A percentile compares a stretch with the other conserved stretches of the same genome.
Conservation (phyloP, 2,329 filamentous ascomycete species). For the Ilyonectria destructans region DNA sequence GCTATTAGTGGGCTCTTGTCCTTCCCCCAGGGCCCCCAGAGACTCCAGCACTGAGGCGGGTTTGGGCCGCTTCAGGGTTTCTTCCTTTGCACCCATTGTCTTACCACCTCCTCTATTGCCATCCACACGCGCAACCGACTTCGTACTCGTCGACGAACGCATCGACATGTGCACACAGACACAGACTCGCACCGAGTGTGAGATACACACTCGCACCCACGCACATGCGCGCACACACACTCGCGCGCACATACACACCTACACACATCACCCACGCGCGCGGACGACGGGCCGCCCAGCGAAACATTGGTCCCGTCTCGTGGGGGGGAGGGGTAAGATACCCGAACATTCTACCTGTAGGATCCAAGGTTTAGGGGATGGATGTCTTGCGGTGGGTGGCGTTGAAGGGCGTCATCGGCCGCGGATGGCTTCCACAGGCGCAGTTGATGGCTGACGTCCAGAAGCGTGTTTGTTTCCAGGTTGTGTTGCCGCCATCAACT, state of each 20-base stretch:
- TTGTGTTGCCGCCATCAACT: slow-evolving; percentile 12
- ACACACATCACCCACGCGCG: slow-evolving; percentile 7
- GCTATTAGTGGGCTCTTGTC: slow-evolving; percentile 41
- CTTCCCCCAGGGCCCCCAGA: slow-evolving; percentile 28
- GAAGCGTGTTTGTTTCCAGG: slow-evolving; percentile 15
- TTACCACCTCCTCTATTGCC: slow-evolving; percentile 5
- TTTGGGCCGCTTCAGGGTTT: slow-evolving; percentile 19
- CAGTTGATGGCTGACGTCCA: slow-evolving; percentile 12
- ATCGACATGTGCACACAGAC: slow-evolving; percentile 3
- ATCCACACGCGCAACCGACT: background rate
- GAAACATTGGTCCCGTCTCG: slow-evolving; percentile 42
- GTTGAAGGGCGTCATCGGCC: slow-evolving; percentile 27
- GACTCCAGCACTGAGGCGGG: slow-evolving; percentile 21
- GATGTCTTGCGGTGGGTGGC: slow-evolving; percentile 32
- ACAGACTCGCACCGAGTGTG: slow-evolving; percentile 6
- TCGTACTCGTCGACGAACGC: slow-evolving; percentile 1
- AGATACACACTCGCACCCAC: slow-evolving; percentile 12
- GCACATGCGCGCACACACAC: slow-evolving; percentile 1
- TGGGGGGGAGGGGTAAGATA: slow-evolving; percentile 29
- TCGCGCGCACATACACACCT: slow-evolving; percentile 3
- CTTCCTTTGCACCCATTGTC: slow-evolving; percentile 5
- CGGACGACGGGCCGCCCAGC: slow-evolving; percentile 32
- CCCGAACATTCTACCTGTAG: slow-evolving; percentile 11
- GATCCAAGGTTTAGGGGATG: slow-evolving; percentile 25
- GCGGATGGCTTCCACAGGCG: slow-evolving; percentile 20